phyloP scores from a whole-genome alignment of 805 yeast genomes.

The Saccharomycopsis fermentans region DNA sequence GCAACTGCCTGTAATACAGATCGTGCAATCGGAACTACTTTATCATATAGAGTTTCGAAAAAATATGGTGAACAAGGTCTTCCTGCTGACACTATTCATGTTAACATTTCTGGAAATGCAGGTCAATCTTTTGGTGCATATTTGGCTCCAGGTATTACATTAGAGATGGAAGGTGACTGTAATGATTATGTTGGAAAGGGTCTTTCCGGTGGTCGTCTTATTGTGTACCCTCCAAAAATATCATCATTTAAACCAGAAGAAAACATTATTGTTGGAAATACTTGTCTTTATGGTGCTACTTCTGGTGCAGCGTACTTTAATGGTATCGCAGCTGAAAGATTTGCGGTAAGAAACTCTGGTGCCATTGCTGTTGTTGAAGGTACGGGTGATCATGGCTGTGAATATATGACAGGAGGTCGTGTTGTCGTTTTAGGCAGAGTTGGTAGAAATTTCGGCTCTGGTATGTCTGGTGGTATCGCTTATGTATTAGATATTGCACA shows the following conservation, averaged over 20 bases:
- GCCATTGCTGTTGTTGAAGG: slow-evolving; percentile 96
- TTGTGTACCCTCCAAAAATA: slow-evolving; percentile 83
- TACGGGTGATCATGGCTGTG: slow-evolving; percentile 98
- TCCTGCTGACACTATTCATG: slow-evolving; percentile 95
- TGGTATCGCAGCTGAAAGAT: slow-evolving; percentile 97
- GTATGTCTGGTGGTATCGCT: slow-evolving; percentile 99
- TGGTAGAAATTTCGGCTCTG: slow-evolving; percentile 86
- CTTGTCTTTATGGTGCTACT: slow-evolving; percentile 97
- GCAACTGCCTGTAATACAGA: slow-evolving; percentile 93
- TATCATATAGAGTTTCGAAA: slow-evolving; percentile 89
- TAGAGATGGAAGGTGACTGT: slow-evolving; percentile 94
- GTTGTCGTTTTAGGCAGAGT: slow-evolving; percentile 87
- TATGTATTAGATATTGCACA: slow-evolving; percentile 90
- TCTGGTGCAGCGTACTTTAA: slow-evolving; percentile 88
- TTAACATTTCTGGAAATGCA: slow-evolving; percentile 83
- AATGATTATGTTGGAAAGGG: slow-evolving; percentile 98
- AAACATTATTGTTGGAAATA: slow-evolving; percentile 93
- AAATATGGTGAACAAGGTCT: slow-evolving; percentile 86
- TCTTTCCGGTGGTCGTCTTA: slow-evolving; percentile 85
- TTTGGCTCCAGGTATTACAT: slow-evolving; percentile 90
- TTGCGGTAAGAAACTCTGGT: slow-evolving; percentile 97
- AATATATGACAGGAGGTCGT: slow-evolving; percentile 98
- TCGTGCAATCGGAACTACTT: slow-evolving; percentile 90
- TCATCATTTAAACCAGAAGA: slow-evolving; percentile 88
- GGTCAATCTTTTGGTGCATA: slow-evolving; percentile 99